Conservation (phyloP, 164 flowering plant genomes). For the Magnolia officinalis region DNA sequence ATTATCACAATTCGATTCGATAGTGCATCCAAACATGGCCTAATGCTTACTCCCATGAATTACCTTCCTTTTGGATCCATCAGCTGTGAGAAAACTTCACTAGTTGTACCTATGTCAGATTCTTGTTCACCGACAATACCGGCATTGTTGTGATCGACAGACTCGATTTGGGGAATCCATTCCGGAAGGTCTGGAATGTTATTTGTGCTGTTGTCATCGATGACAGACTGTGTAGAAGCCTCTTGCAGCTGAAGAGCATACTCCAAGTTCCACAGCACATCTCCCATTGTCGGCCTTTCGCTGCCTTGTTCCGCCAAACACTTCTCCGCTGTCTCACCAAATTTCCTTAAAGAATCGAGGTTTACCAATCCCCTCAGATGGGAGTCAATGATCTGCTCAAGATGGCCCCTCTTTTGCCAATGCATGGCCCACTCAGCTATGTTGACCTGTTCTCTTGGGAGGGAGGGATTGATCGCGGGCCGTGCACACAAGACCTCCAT, state of each 20-base stretch:
- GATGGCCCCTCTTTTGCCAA: slow-evolving; percentile 44
- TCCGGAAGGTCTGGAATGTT: slow-evolving; percentile 29
- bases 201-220: slow-evolving; percentile 31
- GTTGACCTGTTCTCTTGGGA: slow-evolving; percentile 50
- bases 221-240: slow-evolving; percentile 23
- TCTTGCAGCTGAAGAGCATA: slow-evolving; percentile 52
- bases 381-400: slow-evolving; percentile 43
- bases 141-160: slow-evolving; percentile 14
- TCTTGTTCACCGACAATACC: slow-evolving; percentile 18
- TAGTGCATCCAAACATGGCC: background rate
- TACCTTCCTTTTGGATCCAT: slow-evolving; percentile 50
- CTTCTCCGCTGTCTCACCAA: slow-evolving; percentile 51
- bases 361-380: slow-evolving; percentile 27
- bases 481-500: slow-evolving; percentile 46
- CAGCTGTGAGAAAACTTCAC: slow-evolving; percentile 43
- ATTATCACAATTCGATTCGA: background rate
- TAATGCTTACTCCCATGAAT: background rate
- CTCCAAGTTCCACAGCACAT: slow-evolving; percentile 54
- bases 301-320: slow-evolving; percentile 41
- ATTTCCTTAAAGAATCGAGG: slow-evolving; percentile 37
- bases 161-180: slow-evolving; percentile 21
- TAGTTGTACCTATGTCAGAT: slow-evolving; percentile 23
- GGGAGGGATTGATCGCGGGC: slow-evolving; percentile 45
- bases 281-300: slow-evolving; percentile 55
- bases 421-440: slow-evolving; percentile 55